A percentile compares a stretch with the other conserved stretches of the same genome.
phyloP scores from a whole-genome alignment of 441 rosid species.

The Kokia cookei region DNA sequence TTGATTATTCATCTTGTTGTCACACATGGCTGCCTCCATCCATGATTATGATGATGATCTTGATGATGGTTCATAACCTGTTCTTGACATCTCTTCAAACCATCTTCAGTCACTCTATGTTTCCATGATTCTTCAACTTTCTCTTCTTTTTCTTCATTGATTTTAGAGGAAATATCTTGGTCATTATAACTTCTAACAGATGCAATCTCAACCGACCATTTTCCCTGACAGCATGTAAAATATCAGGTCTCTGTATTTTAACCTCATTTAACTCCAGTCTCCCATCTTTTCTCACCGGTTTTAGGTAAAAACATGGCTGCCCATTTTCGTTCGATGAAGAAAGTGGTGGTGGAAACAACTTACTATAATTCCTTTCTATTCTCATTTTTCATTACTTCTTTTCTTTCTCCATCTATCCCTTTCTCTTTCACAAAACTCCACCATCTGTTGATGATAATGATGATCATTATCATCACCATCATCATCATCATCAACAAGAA shows the following conservation, averaged over 20 bases:
- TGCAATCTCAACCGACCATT: constrained; percentile 66
- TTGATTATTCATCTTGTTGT: constrained; percentile 36
- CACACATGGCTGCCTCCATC: constrained; percentile 61
- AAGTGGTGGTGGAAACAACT: constrained; percentile 50
- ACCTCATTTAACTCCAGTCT: constrained; percentile 60
- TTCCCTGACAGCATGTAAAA: constrained; percentile 43
- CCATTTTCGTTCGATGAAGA: constrained; percentile 55
- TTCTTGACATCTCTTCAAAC: constrained; percentile 40
- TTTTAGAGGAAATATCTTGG: not conserved
- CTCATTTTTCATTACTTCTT: constrained; percentile 19
- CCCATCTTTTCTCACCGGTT: constrained; percentile 59
- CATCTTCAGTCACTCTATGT: constrained; percentile 18
- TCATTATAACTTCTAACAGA: constrained; percentile 18
- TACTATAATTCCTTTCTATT: constrained; percentile 6
- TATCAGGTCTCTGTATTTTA: constrained; percentile 51
- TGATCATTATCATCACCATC: no score
- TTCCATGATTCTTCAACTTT: not conserved
- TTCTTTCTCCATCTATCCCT: constrained; percentile 13
- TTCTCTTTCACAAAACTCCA: not conserved
- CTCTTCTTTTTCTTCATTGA: constrained; percentile 1
- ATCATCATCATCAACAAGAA: constrained; percentile 17
- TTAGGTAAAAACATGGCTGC: constrained; percentile 51
- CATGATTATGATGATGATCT: constrained; percentile 27
- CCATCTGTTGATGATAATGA: not conserved
- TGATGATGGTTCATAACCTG: no score